These are phyloP conservation scores for Xylaria scruposa DNA, from an alignment of 495 filamentous ascomycete species.

Conservation along the genomic window DNA sequence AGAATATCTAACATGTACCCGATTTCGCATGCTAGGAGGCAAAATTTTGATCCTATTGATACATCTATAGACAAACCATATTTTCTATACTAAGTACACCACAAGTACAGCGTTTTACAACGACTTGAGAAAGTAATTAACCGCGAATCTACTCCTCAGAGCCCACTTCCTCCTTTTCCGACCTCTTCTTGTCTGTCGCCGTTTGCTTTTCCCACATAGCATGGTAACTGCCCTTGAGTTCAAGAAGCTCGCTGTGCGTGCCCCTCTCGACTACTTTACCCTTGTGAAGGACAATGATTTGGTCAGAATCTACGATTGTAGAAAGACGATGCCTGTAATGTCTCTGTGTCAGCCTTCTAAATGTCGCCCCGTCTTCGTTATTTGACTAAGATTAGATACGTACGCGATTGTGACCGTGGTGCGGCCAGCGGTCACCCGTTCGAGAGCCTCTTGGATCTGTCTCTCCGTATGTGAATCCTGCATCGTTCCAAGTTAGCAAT, in stretches of 20 bases:
- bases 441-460: slow-evolving; percentile 78
- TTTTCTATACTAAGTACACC: not conserved
- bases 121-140: not conserved
- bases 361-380: not conserved
- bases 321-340: slow-evolving; percentile 68
- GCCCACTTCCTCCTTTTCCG: slow-evolving; percentile 61
- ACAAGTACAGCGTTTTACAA: not conserved
- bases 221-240: slow-evolving; percentile 70
- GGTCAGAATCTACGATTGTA: slow-evolving; percentile 81
- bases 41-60: not conserved
- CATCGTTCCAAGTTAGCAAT: not conserved
- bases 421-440: slow-evolving; percentile 71
- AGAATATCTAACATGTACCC: not conserved
- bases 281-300: slow-evolving; percentile 77
- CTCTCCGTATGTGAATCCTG: slow-evolving; percentile 74
- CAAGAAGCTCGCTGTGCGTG: slow-evolving; percentile 75
- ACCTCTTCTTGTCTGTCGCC: slow-evolving; percentile 71
- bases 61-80: slow-evolving; percentile 4
- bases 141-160: slow-evolving; percentile 46
- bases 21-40: not conserved
- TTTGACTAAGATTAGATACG: slow-evolving; percentile 19
- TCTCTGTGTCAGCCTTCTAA: slow-evolving; percentile 19
- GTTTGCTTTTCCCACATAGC: slow-evolving; percentile 89
- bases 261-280: slow-evolving; percentile 79
- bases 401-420: slow-evolving; percentile 63